Evolutionary conservation across 805 yeast genomes (phyloP), one percentile per base, ranked within the genome.

Genomic region (Candida maesae): DNA sequence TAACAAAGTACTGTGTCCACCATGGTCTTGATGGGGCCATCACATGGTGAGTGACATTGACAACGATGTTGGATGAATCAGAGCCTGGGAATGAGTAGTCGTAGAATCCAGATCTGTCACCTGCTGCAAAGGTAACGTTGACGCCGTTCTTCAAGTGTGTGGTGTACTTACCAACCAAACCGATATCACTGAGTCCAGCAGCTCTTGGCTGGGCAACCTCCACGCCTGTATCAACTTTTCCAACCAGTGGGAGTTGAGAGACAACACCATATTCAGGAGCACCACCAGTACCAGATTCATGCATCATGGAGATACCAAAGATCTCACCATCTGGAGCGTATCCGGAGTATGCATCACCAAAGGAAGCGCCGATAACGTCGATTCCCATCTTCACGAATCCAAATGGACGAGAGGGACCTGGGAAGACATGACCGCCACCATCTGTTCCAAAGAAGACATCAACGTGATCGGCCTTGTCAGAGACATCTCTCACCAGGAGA

Each of bases 271-370:
- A 63, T 29, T 60, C 56, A 2, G 68, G 67, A 5, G 67, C 59
- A 4, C 68, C 68, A n/a, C 69, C 70, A 4, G 66, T 64, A 5
- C 70, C 70, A 4, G 61, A 54, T 35, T 63, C 68, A 45, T 65
- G 70, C 62, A 65, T 56, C 64, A 64, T 57, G 1, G 67, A 61
- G 27, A 65, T 49, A 7, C 64, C 68, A 25, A 52, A 44, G n/a
- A 65, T 48, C 8, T 47, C 35, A 8, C 66, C 67, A 36, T 55
- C 59, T 1, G 56, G 52, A 1, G 61, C 59, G 45, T 58, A 65
- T 5, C 69, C 70, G 13, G 66, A 53, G 38, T 58, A 63, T 12
- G 65, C 59, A 42, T 63, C 61, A 8, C 63, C 63, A 23, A 35
- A 16, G 7, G 45, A 32, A 12, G 53, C 28, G 21, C 46, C 53